Evolutionary conservation across 257 asterid genomes (phyloP), one percentile per base, ranked within the genome.

Genomic region (Craterostigma plantagineum): DNA sequence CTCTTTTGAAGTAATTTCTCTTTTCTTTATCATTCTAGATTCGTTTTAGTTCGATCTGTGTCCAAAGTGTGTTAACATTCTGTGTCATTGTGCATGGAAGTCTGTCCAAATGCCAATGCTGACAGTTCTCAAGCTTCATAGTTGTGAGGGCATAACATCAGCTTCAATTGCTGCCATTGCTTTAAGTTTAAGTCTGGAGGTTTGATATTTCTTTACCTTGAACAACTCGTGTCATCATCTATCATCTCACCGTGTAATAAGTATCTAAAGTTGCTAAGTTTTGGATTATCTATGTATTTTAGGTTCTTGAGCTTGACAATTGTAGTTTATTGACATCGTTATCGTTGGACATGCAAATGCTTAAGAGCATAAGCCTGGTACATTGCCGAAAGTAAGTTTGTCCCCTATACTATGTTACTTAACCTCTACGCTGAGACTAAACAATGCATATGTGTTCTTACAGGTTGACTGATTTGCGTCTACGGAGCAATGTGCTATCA

Each of bases 91-190:
- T 56, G 56, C 42, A 56, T 65, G 49, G 70, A 60, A 90, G 96
- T 67, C 92, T 11, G 96, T 90, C 63, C 63, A 81, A 61, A 75
- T 90, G 61, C 48, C 69, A 30, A 65, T 77, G 87, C 45, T 90
- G 78, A 80, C 95, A 18, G 79, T 90, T 60, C 87, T 90, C 43
- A 90, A 77, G 81, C 94, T 90, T 66, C 91, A 90, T 60, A 83
- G 92, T 58, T 90, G 99, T 58, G 99, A 90, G 69, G 96, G 96
- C 49, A 77, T 90, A 54, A 83, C 94, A 27, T 83, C 96, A 35
- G 99, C 91, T 51, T 90, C 99, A 43, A 90, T 90, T 95, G 62
- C 60, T 43, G 84, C 96, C 34, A 69, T 90, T 59, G 60, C 84
- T 48, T 34, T 17, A 34, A 68, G 91, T 65, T 50, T 63, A 45